Evolutionary conservation across 148 eudicot species (phyloP).

Genomic region (Rhododendron mucronatum): DNA sequence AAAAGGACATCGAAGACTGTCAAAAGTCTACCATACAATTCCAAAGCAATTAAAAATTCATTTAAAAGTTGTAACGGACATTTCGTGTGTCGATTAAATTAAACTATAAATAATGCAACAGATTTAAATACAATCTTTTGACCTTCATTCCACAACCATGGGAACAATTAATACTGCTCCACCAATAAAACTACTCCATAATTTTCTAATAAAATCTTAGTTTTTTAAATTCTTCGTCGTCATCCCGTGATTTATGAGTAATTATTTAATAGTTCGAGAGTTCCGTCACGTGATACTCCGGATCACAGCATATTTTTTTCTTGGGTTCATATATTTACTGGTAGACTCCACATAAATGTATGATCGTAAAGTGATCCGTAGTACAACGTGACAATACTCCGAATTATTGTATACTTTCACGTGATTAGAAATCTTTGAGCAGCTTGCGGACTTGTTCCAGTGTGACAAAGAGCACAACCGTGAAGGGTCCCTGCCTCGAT

Average conservation of each 20-base stretch:
- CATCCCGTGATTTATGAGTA: neutral
- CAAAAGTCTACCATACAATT: neutral
- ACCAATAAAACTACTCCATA: neutral
- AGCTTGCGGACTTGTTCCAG: constrained; percentile 36
- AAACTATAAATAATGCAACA: neutral
- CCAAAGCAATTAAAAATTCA: neutral
- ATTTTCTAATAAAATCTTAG: neutral
- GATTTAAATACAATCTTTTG: neutral
- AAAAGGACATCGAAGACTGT: neutral
- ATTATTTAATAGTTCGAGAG: no score
- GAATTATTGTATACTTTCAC: no score
- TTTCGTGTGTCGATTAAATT: neutral
- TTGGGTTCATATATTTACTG: no score
- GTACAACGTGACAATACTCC: no score
- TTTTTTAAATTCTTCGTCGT: neutral
- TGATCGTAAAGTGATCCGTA: no score
- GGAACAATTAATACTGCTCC: neutral
- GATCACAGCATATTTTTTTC: no score
- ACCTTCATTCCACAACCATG: neutral
- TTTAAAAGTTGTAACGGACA: neutral
- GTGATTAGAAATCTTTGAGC: constrained; percentile 21
- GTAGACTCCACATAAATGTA: no score
- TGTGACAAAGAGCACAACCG: constrained; percentile 37
- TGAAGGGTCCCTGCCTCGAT: constrained; percentile 43
- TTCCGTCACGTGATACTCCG: no score